phyloP scores from a whole-genome alignment of 352 stramenopile genomes.

The Globisporangium cylindrosporum region DNA sequence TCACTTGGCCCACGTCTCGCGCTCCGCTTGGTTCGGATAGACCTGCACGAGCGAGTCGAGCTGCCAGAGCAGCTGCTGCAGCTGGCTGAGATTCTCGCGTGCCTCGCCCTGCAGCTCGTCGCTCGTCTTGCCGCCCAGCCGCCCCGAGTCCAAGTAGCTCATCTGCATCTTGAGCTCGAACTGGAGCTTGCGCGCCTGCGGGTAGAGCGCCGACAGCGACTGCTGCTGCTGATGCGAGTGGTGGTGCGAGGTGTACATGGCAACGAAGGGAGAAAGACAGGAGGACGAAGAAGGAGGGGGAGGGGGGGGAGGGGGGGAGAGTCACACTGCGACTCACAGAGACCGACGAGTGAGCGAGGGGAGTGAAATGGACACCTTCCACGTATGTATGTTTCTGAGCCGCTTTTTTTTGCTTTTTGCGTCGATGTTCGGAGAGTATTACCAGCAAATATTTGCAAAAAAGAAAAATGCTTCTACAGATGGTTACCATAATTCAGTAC shows the following conservation, averaged over 20 bases:
- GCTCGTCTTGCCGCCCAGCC: constrained; percentile 44
- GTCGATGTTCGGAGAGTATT: too few relatives aligned
- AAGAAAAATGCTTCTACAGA: too few relatives aligned
- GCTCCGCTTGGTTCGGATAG: constrained; percentile 41
- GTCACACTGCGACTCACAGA: too few relatives aligned
- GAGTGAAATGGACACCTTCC: too few relatives aligned
- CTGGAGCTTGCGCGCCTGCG: constrained; percentile 79
- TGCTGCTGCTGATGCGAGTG: constrained; percentile 21
- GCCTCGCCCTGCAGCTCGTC: constrained; percentile 66
- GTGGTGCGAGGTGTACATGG: constrained; percentile 15
- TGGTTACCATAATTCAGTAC: too few relatives aligned
- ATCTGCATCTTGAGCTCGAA: constrained; percentile 90
- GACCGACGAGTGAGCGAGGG: too few relatives aligned
- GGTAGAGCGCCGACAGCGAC: constrained; percentile 73
- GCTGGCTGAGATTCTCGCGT: constrained; percentile 60
- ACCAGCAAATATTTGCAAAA: too few relatives aligned
- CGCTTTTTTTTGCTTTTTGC: too few relatives aligned
- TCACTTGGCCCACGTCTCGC: constrained; percentile 77
- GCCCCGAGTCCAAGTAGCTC: constrained; percentile 74
- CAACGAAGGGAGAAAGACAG: too few relatives aligned
- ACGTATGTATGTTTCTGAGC: too few relatives aligned
- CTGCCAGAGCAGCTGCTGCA: constrained; percentile 80
- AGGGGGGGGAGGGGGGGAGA: too few relatives aligned
- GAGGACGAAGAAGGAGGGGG: too few relatives aligned
- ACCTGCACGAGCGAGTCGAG: constrained; percentile 79